Percentiles rank a stretch among this genome's conserved stretches.
phyloP scores from a whole-genome alignment of 345 rosid genomes.

The Erysimum cheiranthoides region DNA sequence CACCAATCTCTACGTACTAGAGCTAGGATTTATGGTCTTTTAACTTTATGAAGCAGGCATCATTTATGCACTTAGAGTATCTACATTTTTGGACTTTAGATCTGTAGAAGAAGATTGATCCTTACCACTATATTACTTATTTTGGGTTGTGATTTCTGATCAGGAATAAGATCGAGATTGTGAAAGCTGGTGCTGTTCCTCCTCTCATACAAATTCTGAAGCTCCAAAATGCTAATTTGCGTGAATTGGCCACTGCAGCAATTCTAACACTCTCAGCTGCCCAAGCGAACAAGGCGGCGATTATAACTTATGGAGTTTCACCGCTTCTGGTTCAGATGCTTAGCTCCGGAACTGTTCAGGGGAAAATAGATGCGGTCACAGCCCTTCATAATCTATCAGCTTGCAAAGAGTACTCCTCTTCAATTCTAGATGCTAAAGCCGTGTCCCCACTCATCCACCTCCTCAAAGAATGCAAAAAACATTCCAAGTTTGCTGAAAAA shows the following conservation, averaged over 20 bases:
- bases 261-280: conserved; percentile 80
- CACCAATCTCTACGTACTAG: conserved; percentile 2
- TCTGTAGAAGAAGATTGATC: not conserved
- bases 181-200: conserved; percentile 69
- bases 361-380: conserved; percentile 80
- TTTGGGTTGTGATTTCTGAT: conserved; percentile 18
- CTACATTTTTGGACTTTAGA: conserved; percentile 8
- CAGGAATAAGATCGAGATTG: conserved; percentile 82
- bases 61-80: not conserved
- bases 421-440: conserved; percentile 60
- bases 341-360: conserved; percentile 73
- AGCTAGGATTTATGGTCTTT: not conserved
- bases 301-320: conserved; percentile 66
- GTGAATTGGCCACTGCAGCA: conserved; percentile 80
- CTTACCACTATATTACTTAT: not conserved
- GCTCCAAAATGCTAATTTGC: conserved; percentile 53
- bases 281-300: conserved; percentile 65
- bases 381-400: conserved; percentile 72
- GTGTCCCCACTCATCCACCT: conserved; percentile 70
- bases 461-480: conserved; percentile 75
- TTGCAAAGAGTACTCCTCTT: conserved; percentile 53
- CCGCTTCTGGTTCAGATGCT: conserved; percentile 74
- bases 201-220: conserved; percentile 73
- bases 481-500: conserved; percentile 80
- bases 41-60: not conserved